A percentile compares a stretch with the other conserved stretches of the same genome.
Conservation (phyloP, 31 red algal species). For the Asparagopsis taxiformis region DNA sequence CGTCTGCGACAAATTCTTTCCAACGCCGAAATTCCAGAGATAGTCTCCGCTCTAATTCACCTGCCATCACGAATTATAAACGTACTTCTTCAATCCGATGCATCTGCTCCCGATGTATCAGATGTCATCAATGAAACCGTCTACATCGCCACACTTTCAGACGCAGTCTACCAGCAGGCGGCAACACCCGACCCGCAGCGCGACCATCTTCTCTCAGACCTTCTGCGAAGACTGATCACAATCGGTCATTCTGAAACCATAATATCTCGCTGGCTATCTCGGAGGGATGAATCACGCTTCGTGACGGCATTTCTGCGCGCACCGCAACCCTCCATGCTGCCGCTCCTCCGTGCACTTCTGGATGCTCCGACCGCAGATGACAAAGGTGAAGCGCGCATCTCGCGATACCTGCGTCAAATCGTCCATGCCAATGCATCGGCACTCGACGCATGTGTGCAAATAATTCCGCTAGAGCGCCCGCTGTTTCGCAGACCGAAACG, state of each 20-base stretch:
- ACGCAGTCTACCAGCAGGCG: constrained; percentile 16
- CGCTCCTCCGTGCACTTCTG: constrained; percentile 10
- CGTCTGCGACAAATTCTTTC: constrained; percentile 11
- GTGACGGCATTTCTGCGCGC: background rate
- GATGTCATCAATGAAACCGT: constrained; percentile 17
- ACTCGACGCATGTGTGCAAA: constrained; percentile 22
- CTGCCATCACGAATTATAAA: constrained; percentile 23
- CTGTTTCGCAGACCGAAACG: constrained; percentile 26
- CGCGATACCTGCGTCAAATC: background rate
- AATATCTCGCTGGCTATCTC: background rate
- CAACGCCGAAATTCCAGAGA: background rate
- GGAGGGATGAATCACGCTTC: background rate
- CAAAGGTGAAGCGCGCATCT: background rate
- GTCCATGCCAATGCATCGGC: background rate
- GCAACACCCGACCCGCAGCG: constrained; percentile 4
- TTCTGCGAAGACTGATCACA: constrained; percentile 12
- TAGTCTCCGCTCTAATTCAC: constrained; percentile 14
- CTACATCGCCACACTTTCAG: constrained; percentile 5
- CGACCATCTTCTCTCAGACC: background rate
- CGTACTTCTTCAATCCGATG: constrained; percentile 2
- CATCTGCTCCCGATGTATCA: background rate
- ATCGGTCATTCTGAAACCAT: constrained; percentile 21
- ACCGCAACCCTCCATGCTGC: background rate
- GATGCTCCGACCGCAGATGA: background rate
- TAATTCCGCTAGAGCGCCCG: constrained; percentile 49